These are phyloP conservation scores for Dactylella cylindrospora DNA, from an alignment of 2,329 filamentous ascomycete species.

Conservation along the genomic window DNA sequence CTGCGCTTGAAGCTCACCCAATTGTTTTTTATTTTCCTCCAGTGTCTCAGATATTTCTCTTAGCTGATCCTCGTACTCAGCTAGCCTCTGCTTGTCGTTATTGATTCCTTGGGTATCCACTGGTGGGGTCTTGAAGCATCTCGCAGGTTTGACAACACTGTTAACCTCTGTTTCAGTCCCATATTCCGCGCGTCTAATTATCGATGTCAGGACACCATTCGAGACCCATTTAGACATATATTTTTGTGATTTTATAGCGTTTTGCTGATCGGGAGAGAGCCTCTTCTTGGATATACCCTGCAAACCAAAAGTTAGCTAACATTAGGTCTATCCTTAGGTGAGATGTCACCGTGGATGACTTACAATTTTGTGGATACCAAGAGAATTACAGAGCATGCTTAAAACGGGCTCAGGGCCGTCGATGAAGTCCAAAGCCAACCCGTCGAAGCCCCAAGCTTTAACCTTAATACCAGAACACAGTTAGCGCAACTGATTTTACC, in stretches of 20 bases:
- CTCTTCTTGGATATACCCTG: slow-evolving; percentile 55
- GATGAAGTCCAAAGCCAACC: slow-evolving; percentile 76
- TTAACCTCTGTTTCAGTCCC: slow-evolving; percentile 72
- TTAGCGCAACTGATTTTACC: background rate
- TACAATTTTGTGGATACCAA: slow-evolving; percentile 18
- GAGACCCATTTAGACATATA: slow-evolving; percentile 27
- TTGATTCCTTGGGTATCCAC: slow-evolving; percentile 62
- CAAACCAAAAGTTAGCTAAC: background rate
- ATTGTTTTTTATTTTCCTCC: slow-evolving; percentile 51
- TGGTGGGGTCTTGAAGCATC: slow-evolving; percentile 74
- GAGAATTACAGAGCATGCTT: slow-evolving; percentile 76
- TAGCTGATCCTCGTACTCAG: slow-evolving; percentile 53
- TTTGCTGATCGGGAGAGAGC: slow-evolving; percentile 14
- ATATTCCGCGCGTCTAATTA: slow-evolving; percentile 64
- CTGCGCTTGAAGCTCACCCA: slow-evolving; percentile 58
- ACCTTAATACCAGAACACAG: background rate
- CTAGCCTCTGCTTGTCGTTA: slow-evolving; percentile 59
- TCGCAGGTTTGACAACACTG: slow-evolving; percentile 62
- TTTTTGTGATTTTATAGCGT: slow-evolving; percentile 14
- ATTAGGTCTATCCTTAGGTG: slow-evolving; percentile 64
- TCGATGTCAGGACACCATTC: background rate
- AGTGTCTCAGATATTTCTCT: slow-evolving; percentile 49
- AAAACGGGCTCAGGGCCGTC: slow-evolving; percentile 79
- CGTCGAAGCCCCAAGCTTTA: slow-evolving; percentile 65
- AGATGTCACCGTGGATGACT: background rate